Evolutionary conservation across 129 eudicot species (phyloP).

Genomic region (Flaveria brownii): DNA sequence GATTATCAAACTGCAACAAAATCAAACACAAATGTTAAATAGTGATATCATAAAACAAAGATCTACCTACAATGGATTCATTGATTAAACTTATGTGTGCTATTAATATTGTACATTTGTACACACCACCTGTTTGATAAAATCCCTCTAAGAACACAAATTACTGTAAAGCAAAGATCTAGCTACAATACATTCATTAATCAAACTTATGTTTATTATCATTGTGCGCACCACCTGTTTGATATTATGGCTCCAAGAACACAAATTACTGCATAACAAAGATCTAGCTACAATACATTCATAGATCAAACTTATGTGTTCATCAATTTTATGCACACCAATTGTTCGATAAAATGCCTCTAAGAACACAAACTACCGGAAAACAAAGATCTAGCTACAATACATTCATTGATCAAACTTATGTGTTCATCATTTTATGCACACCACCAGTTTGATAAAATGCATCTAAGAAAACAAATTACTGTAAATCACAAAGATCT

Average conservation of each 20-base stretch:
- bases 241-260: neutral
- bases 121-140: no score
- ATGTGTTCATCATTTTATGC: neutral
- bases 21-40: neutral
- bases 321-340: neutral
- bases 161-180: no score
- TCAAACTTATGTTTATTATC: no score
- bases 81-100: no score
- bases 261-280: neutral
- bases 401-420: no score
- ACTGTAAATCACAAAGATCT: no score
- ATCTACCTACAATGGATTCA: neutral
- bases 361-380: neutral
- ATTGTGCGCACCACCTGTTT: neutral
- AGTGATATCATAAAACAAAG: neutral
- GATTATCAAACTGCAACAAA: conserved; percentile 61
- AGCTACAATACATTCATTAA: no score
- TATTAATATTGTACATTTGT: no score
- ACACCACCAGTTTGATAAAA: neutral
- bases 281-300: neutral
- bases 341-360: neutral
- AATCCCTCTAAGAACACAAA: neutral
- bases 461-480: neutral
- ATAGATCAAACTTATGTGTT: neutral
- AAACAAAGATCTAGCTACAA: neutral